Conservation (phyloP, 2,329 filamentous ascomycete species). For the Fusarium euwallaceae region DNA sequence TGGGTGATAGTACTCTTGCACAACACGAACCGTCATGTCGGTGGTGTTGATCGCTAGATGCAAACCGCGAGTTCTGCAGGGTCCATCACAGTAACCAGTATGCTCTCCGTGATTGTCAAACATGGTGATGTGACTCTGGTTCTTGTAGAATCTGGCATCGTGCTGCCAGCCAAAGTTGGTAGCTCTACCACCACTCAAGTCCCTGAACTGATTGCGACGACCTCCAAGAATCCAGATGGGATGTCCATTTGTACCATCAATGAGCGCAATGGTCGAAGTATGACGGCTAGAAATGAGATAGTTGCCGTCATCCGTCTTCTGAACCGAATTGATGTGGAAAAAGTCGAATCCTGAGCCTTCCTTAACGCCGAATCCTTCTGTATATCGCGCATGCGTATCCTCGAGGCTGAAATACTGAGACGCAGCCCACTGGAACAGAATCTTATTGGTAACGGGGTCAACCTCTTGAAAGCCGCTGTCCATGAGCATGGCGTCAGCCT, state of each 20-base stretch:
- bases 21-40: conserved; percentile 48
- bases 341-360: conserved; percentile 52
- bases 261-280: conserved; percentile 47
- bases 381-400: conserved; percentile 46
- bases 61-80: conserved; percentile 49
- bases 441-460: conserved; percentile 52
- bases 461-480: conserved; percentile 57
- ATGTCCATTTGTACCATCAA: conserved; percentile 48
- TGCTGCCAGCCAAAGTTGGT: conserved; percentile 57
- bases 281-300: conserved; percentile 55
- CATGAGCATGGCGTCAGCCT: conserved; percentile 47
- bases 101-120: conserved; percentile 56
- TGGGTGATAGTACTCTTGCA: conserved; percentile 49
- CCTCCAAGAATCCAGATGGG: conserved; percentile 55
- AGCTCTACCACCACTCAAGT: conserved; percentile 51
- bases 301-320: conserved; percentile 50
- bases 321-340: conserved; percentile 55
- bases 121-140: conserved; percentile 50
- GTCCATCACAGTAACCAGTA: conserved; percentile 45
- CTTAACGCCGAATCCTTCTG: conserved; percentile 47
- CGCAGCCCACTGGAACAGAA: conserved; percentile 55
- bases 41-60: conserved; percentile 47
- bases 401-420: conserved; percentile 48
- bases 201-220: conserved; percentile 51
- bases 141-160: conserved; percentile 51